Percentiles rank a stretch among this genome's conserved stretches.
Conservation (phyloP, 2,329 filamentous ascomycete genomes). For the Furcasterigmium sp. region DNA sequence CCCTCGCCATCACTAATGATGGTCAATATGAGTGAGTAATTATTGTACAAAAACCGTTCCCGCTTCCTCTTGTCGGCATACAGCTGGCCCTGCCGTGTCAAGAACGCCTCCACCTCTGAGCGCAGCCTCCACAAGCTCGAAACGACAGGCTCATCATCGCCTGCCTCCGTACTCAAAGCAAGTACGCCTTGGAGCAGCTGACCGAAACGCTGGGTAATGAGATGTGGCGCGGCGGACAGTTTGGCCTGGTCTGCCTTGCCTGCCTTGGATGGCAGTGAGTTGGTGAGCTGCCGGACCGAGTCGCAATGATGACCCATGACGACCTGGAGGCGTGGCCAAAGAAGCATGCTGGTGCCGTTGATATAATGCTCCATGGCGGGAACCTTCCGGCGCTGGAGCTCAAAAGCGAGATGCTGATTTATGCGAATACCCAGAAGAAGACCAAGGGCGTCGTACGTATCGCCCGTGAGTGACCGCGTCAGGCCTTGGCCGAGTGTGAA, state of each 20-base stretch:
- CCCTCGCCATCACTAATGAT: constrained; percentile 78
- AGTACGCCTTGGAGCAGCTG: constrained; percentile 86
- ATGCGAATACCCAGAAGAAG: constrained; percentile 86
- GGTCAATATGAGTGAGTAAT: constrained; percentile 89
- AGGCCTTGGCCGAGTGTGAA: constrained; percentile 76
- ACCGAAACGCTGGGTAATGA: constrained; percentile 90
- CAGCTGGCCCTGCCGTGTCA: constrained; percentile 69
- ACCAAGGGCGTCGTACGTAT: constrained; percentile 79
- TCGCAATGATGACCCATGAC: constrained; percentile 93
- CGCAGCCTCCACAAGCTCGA: constrained; percentile 73
- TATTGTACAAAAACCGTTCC: constrained; percentile 88
- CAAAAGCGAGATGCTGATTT: constrained; percentile 91
- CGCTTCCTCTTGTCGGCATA: constrained; percentile 77
- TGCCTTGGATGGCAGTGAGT: constrained; percentile 40
- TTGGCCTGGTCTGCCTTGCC: constrained; percentile 42
- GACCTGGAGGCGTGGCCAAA: constrained; percentile 93
- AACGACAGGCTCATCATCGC: constrained; percentile 88
- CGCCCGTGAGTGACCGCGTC: constrained; percentile 70
- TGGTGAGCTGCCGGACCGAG: constrained; percentile 64
- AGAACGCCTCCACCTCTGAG: constrained; percentile 76
- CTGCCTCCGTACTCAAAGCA: constrained; percentile 78
- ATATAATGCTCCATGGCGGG: constrained; percentile 87
- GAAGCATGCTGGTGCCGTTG: constrained; percentile 90
- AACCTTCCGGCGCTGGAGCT: constrained; percentile 84
- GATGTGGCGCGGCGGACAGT: constrained; percentile 78